phyloP scores from a whole-genome alignment of 306 rosid genomes.

The Nissolia schottii region DNA sequence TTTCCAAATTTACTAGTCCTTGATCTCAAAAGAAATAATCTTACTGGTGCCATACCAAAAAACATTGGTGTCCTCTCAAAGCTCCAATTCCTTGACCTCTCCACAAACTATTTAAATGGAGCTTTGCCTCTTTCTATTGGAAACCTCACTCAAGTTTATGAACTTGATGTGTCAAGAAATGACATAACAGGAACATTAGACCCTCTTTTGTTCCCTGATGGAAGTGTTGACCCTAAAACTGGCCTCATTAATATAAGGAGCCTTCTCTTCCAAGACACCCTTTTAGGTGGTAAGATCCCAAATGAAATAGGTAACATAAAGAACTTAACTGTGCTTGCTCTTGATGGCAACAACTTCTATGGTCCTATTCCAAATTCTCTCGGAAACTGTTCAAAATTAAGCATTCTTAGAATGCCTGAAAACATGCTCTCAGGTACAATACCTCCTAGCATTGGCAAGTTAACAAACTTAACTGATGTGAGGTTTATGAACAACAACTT shows the following conservation, averaged over 20 bases:
- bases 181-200: conserved; percentile 40
- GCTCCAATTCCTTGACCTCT: conserved; percentile 54
- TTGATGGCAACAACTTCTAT: conserved; percentile 32
- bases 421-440: conserved; percentile 44
- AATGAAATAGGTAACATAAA: conserved; percentile 52
- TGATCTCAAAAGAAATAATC: conserved; percentile 45
- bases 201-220: conserved; percentile 44
- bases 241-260: conserved; percentile 38
- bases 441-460: conserved; percentile 38
- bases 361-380: conserved; percentile 49
- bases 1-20: conserved; percentile 54
- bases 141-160: conserved; percentile 45
- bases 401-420: conserved; percentile 27
- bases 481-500: conserved; percentile 29
- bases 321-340: conserved; percentile 32
- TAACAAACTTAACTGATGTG: conserved; percentile 38
- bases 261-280: conserved; percentile 41
- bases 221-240: conserved; percentile 8
- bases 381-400: conserved; percentile 42
- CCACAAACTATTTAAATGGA: conserved; percentile 37
- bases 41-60: conserved; percentile 43
- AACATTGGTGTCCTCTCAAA: conserved; percentile 44
- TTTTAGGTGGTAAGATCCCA: conserved; percentile 39
- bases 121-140: conserved; percentile 52
- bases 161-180: conserved; percentile 58